These are phyloP conservation scores for Colletotrichum magnum DNA, from an alignment of 2,329 filamentous ascomycete species.

Conservation along the genomic window DNA sequence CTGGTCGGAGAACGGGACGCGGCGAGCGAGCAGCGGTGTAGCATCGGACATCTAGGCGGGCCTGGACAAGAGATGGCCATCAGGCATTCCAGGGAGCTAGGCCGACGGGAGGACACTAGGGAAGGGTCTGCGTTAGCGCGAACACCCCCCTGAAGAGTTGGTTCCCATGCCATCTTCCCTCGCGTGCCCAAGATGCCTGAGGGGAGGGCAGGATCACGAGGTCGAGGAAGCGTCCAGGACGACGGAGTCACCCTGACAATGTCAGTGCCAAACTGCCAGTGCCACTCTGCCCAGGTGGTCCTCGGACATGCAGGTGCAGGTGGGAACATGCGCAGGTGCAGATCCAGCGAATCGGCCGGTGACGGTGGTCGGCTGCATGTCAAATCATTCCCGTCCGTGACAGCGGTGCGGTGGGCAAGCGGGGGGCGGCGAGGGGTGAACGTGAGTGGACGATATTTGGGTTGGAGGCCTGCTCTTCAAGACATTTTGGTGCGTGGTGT, in stretches of 20 bases:
- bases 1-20: constrained; percentile 1
- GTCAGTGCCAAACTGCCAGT: too few relatives aligned
- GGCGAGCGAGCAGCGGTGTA: background rate
- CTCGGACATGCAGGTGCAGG: constrained; percentile 23
- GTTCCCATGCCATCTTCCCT: background rate
- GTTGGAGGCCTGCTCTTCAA: too few relatives aligned
- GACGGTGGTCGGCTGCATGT: constrained; percentile 32
- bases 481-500: too few relatives aligned
- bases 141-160: constrained; percentile 26
- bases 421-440: background rate
- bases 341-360: constrained; percentile 24
- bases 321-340: constrained; percentile 2
- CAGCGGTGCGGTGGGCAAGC: constrained; percentile 13
- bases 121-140: constrained; percentile 27
- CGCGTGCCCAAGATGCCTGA: constrained; percentile 6
- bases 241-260: background rate
- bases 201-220: constrained; percentile 16
- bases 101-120: constrained; percentile 10
- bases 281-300: background rate
- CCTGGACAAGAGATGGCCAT: constrained; percentile 1
- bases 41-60: constrained; percentile 18
- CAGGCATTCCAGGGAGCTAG: constrained; percentile 9
- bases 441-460: background rate
- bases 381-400: constrained; percentile 26
- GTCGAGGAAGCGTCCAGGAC: background rate